These are phyloP conservation scores for Butyriboletus loyo DNA, from an alignment of 768 basidiomycete species.

Conservation along the genomic window DNA sequence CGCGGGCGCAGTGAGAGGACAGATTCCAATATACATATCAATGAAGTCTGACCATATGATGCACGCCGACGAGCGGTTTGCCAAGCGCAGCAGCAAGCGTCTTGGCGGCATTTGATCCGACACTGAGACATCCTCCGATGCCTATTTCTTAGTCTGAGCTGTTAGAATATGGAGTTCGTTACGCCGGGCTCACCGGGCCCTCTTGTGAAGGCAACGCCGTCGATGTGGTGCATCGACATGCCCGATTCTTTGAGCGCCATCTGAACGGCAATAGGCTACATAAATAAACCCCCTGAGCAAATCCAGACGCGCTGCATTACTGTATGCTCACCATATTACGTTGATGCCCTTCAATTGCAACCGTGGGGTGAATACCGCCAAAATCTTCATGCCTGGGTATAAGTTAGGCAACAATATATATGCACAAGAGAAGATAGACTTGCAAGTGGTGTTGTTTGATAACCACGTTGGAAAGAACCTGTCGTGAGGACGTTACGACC, in stretches of 20 bases:
- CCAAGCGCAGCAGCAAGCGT: slow-evolving; percentile 71
- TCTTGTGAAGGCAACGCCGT: slow-evolving; percentile 89
- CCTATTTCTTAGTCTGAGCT: slow-evolving; percentile 38
- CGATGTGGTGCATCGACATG: slow-evolving; percentile 57
- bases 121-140: slow-evolving; percentile 76
- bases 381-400: slow-evolving; percentile 24
- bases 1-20: not conserved
- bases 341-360: slow-evolving; percentile 77
- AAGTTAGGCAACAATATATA: not conserved
- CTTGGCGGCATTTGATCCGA: slow-evolving; percentile 81
- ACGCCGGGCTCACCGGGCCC: slow-evolving; percentile 59
- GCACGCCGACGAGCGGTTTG: slow-evolving; percentile 85
- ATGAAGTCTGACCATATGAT: slow-evolving; percentile 77
- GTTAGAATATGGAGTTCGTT: not conserved
- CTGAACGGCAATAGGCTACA: slow-evolving; percentile 69
- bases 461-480: slow-evolving; percentile 82
- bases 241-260: slow-evolving; percentile 66
- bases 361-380: slow-evolving; percentile 77
- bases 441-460: slow-evolving; percentile 73
- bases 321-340: slow-evolving; percentile 58
- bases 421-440: slow-evolving; percentile 11
- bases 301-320: not conserved
- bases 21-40: not conserved
- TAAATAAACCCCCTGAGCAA: not conserved
- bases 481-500: slow-evolving; percentile 66